Evolutionary conservation across 2,329 filamentous ascomycete species (phyloP), one percentile per base, ranked within the genome.

Genomic region (Fusarium stilboides): DNA sequence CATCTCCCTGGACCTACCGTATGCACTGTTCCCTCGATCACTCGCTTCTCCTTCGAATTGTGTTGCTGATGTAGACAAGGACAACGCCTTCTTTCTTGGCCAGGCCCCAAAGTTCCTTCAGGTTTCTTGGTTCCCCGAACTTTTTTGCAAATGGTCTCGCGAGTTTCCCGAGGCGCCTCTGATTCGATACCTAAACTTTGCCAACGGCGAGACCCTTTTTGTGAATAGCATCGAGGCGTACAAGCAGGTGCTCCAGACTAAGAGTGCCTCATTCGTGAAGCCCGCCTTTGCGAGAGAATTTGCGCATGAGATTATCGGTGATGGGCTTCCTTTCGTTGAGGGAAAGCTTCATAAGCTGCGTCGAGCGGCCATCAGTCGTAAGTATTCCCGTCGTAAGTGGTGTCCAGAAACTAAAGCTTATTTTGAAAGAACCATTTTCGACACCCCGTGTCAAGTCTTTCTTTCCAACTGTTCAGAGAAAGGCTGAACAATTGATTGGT

Each of bases 1-100:
- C 73, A 82, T 50, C 67, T 85, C 2, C 83, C 83, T 0, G 82
- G 81, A 1, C 83, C 83, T 17, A 80, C 77, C 71, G 82, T 83
- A 67, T 10, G 68, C 26, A 40, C 13, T 20, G 12, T 14, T 14
- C 17, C 10, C 4, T 39, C 19, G 3, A n/a, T 10, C 26, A 20
- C 8, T 19, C n/a, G 9, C 8, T 8, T 36, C 15, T 43, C 4
- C 28, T 39, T 34, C 4, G 13, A 15, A 34, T 15, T 17, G 12
- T 31, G 3, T 34, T 49, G 19, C 55, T 69, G 55, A 69, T 20
- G 7, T 13, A 5, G 15, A 19, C 13, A 26, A 83, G 81, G 75
- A 82, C 50, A 76, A 81, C 36, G 69, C 76, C 40, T 75, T 79
- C 45, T 68, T 84, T 40, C 61, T 85, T 14, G 83, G 83, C 8